Conservation (phyloP, 106 monocot genomes). For the Agapanthus africanus region DNA sequence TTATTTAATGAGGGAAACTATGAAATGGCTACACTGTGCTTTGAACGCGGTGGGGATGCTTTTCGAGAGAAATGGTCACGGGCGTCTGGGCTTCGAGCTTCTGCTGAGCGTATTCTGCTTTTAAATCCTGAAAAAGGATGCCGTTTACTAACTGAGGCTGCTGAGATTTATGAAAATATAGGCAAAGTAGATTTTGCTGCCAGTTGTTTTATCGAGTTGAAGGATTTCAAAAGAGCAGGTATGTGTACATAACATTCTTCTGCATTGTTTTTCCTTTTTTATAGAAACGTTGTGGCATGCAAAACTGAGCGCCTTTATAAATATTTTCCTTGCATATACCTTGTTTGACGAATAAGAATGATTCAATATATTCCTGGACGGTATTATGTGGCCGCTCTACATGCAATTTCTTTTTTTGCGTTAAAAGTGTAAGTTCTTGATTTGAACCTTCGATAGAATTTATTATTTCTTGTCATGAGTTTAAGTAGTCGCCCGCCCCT, state of each 20-base stretch:
- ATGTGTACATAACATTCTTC: neutral
- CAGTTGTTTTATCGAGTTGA: conserved; percentile 39
- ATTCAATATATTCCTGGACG: neutral
- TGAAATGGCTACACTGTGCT: conserved; percentile 68
- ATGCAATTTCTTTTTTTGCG: neutral
- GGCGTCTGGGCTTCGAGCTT: conserved; percentile 48
- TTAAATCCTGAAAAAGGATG: conserved; percentile 27
- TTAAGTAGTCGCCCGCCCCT: too few relatives aligned
- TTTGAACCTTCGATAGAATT: neutral
- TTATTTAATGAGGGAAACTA: conserved; percentile 41
- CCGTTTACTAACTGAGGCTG: conserved; percentile 27
- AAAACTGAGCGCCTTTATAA: too few relatives aligned
- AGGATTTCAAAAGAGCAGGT: conserved; percentile 53
- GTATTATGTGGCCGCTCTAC: neutral
- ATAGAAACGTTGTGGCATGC: neutral
- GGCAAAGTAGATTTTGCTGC: conserved; percentile 40
- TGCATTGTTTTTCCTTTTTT: neutral
- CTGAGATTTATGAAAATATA: conserved; percentile 57
- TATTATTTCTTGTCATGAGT: too few relatives aligned
- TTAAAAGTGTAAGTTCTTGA: neutral
- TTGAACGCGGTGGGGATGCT: conserved; percentile 48
- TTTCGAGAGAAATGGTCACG: conserved; percentile 41
- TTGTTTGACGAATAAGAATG: neutral
- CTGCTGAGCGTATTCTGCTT: conserved; percentile 26
- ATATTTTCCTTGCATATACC: neutral